phyloP scores from a whole-genome alignment of 2,329 filamentous ascomycete genomes.

The Chlorencoelia australis region DNA sequence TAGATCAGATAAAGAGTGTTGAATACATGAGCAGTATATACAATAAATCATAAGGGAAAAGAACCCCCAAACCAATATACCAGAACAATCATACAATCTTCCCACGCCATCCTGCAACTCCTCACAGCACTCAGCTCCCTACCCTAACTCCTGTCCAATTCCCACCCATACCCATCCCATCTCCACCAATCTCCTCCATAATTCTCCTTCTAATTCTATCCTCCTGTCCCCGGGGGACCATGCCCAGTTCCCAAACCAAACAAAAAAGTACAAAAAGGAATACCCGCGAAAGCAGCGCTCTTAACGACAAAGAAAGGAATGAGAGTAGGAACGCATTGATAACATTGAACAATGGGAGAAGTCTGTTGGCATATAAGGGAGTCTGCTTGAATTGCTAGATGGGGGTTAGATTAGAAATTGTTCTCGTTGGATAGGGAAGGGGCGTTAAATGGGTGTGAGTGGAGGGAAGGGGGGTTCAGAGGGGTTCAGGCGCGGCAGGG shows the following conservation, averaged over 20 bases:
- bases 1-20: too few species aligned
- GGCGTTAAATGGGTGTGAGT: conserved; percentile 1
- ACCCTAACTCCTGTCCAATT: too few species aligned
- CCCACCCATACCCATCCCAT: too few species aligned
- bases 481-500: background rate
- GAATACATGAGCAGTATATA: too few species aligned
- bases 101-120: too few species aligned
- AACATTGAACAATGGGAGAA: conserved; percentile 6
- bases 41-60: too few species aligned
- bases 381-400: conserved; percentile 6
- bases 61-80: too few species aligned
- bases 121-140: too few species aligned
- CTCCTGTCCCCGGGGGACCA: conserved; percentile 5
- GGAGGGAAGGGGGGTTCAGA: background rate
- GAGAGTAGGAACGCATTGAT: conserved; percentile 8
- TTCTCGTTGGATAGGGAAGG: too few species aligned
- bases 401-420: too few species aligned
- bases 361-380: conserved; percentile 6
- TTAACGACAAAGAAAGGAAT: conserved; percentile 10
- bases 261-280: conserved; percentile 10
- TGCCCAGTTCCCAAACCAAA: conserved; percentile 11
- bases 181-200: background rate
- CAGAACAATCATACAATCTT: too few species aligned
- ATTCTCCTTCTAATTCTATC: background rate
- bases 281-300: conserved; percentile 10